Conservation (phyloP, 768 basidiomycete genomes). For the Mycena maculata region DNA sequence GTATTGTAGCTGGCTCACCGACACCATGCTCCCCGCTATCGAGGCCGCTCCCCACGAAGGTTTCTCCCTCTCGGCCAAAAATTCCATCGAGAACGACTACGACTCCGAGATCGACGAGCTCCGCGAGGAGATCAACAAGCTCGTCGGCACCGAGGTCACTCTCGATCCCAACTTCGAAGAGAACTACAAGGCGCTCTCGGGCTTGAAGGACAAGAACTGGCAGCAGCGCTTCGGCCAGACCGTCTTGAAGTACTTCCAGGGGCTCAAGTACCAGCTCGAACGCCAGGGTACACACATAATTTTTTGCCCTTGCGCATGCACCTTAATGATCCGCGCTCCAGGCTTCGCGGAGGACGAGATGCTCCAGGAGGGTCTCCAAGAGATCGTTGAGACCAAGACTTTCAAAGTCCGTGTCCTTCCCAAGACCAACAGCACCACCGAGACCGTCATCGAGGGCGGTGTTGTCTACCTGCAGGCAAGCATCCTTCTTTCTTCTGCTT, state of each 20-base stretch:
- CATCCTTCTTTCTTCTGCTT: background rate
- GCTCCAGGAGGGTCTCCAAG: constrained; percentile 54
- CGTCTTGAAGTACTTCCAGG: constrained; percentile 46
- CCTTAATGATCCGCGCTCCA: background rate
- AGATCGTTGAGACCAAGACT: constrained; percentile 49
- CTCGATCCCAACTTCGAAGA: constrained; percentile 55
- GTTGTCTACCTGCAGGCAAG: constrained; percentile 51
- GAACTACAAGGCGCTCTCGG: constrained; percentile 42
- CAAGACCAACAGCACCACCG: constrained; percentile 44
- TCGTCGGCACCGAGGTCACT: constrained; percentile 45
- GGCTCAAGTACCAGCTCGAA: constrained; percentile 46
- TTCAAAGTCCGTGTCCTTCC: constrained; percentile 53
- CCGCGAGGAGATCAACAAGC: constrained; percentile 42
- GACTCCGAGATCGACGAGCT: constrained; percentile 45
- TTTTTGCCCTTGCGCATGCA: background rate
- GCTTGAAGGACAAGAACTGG: constrained; percentile 41
- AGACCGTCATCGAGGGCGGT: constrained; percentile 51
- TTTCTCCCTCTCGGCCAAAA: constrained; percentile 47
- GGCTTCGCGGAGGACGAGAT: constrained; percentile 53
- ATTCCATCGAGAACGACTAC: constrained; percentile 48
- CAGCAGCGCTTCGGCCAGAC: constrained; percentile 43
- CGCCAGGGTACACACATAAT: constrained; percentile 33
- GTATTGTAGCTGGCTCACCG: constrained; percentile 38
- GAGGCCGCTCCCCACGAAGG: constrained; percentile 48
- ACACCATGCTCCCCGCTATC: constrained; percentile 46